Percentiles rank a stretch among this genome's conserved stretches.
Conservation (phyloP, 2,329 filamentous ascomycete species). For the Stagonosporopsis tanaceti region DNA sequence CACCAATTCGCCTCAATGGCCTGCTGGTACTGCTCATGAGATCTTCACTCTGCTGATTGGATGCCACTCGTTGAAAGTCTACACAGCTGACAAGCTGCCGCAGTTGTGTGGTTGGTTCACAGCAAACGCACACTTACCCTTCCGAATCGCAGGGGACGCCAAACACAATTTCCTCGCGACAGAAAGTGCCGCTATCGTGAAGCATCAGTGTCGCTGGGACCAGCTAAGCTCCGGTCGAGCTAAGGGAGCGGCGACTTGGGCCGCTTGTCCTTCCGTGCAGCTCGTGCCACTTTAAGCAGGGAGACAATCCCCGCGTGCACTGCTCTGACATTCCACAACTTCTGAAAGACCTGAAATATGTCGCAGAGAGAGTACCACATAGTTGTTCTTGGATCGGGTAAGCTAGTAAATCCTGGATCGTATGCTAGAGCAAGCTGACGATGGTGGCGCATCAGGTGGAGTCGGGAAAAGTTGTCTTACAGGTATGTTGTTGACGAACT, state of each 20-base stretch:
- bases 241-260: slow-evolving; percentile 37
- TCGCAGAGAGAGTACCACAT: slow-evolving; percentile 55
- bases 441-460: slow-evolving; percentile 67
- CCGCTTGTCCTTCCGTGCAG: slow-evolving; percentile 43
- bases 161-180: slow-evolving; percentile 28
- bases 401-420: slow-evolving; percentile 29
- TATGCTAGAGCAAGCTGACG: slow-evolving; percentile 34
- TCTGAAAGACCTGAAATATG: slow-evolving; percentile 36
- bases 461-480: slow-evolving; percentile 93
- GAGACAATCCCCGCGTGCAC: slow-evolving; percentile 24
- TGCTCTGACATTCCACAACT: slow-evolving; percentile 22
- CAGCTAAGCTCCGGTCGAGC: slow-evolving; percentile 32
- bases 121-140: slow-evolving; percentile 31
- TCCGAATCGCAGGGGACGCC: slow-evolving; percentile 29
- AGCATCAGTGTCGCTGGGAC: slow-evolving; percentile 28
- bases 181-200: slow-evolving; percentile 27
- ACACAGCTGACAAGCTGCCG: slow-evolving; percentile 39
- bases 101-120: slow-evolving; percentile 40
- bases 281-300: slow-evolving; percentile 34
- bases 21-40: slow-evolving; percentile 21
- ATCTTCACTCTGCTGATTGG: slow-evolving; percentile 31
- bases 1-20: slow-evolving; percentile 28
- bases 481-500: slow-evolving; percentile 61
- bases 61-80: slow-evolving; percentile 25
- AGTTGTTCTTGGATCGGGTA: slow-evolving; percentile 53